Evolutionary conservation across 495 filamentous ascomycete genomes (phyloP).

Genomic region (Parathielavia hyrcaniae): DNA sequence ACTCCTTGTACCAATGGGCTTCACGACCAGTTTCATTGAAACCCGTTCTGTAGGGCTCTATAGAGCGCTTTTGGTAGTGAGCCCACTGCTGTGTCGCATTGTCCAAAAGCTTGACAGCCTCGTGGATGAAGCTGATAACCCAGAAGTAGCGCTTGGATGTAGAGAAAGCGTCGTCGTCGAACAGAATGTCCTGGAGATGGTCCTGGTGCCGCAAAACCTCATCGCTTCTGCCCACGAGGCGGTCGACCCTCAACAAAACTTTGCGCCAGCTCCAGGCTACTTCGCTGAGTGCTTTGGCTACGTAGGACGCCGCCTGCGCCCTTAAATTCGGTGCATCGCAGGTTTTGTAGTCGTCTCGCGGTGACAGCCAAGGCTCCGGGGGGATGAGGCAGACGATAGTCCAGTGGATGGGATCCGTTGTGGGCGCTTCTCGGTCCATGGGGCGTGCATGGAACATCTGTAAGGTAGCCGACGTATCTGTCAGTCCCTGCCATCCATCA

Average conservation of each 20-base stretch:
- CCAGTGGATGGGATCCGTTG: neutral
- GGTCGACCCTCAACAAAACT: neutral
- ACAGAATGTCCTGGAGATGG: conserved; percentile 3
- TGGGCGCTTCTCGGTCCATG: too few species aligned
- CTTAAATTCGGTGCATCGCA: neutral
- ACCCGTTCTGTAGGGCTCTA: neutral
- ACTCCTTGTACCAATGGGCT: neutral
- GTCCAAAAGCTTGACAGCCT: conserved; percentile 10
- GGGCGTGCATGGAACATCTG: neutral
- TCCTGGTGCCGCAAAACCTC: neutral
- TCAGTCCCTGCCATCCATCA: neutral
- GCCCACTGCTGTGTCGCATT: conserved; percentile 13
- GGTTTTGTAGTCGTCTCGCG: neutral
- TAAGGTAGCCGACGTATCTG: neutral
- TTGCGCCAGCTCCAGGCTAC: neutral
- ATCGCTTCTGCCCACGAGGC: neutral
- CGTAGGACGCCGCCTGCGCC: neutral
- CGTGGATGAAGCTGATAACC: conserved; percentile 16
- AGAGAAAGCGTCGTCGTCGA: conserved; percentile 16
- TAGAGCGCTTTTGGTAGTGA: neutral
- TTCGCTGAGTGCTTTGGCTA: neutral
- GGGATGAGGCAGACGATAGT: neutral
- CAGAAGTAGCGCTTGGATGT: conserved; percentile 20
- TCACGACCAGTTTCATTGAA: neutral
- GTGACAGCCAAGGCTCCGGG: neutral